Percentiles rank a stretch among this genome's conserved stretches.
phyloP scores from a whole-genome alignment of 768 basidiomycete species.

The Amanita brunnescens region DNA sequence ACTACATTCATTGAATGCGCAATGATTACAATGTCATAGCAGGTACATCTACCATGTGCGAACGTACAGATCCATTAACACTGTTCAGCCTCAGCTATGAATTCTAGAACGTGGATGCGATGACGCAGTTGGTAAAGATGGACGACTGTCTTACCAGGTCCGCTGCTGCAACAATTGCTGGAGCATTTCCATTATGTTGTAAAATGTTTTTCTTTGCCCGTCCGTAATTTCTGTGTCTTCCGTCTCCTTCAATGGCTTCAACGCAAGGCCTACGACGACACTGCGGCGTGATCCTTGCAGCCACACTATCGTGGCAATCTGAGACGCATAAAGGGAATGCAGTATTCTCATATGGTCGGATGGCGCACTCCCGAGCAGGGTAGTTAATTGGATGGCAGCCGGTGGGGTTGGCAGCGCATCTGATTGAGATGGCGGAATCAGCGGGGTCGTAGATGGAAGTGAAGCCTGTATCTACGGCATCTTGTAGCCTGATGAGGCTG shows the following conservation, averaged over 20 bases:
- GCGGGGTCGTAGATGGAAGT: conserved; percentile 53
- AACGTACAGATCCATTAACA: no score
- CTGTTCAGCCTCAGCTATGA: neutral
- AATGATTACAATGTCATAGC: conserved; percentile 17
- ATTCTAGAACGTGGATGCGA: neutral
- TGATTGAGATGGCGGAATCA: conserved; percentile 29
- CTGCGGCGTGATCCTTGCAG: conserved; percentile 42
- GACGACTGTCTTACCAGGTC: neutral
- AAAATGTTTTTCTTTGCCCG: conserved; percentile 37
- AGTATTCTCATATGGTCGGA: conserved; percentile 62
- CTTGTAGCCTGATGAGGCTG: conserved; percentile 8
- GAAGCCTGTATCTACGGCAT: conserved; percentile 66
- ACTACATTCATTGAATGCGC: conserved; percentile 34
- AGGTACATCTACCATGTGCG: no score
- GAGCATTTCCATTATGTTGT: conserved; percentile 41
- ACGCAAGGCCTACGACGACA: conserved; percentile 70
- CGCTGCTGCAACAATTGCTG: conserved; percentile 22
- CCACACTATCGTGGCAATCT: conserved; percentile 84
- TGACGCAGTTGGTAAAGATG: no score
- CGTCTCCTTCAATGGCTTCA: conserved; percentile 23
- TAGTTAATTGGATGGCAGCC: conserved; percentile 65
- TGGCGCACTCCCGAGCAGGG: conserved; percentile 68
- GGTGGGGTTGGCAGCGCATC: conserved; percentile 50
- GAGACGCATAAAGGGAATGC: conserved; percentile 75
- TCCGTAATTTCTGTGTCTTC: conserved; percentile 21